These are phyloP conservation scores for Coemansia sp. DNA, from an alignment of 192 early-diverging fungal genomes.

Conservation along the genomic window DNA sequence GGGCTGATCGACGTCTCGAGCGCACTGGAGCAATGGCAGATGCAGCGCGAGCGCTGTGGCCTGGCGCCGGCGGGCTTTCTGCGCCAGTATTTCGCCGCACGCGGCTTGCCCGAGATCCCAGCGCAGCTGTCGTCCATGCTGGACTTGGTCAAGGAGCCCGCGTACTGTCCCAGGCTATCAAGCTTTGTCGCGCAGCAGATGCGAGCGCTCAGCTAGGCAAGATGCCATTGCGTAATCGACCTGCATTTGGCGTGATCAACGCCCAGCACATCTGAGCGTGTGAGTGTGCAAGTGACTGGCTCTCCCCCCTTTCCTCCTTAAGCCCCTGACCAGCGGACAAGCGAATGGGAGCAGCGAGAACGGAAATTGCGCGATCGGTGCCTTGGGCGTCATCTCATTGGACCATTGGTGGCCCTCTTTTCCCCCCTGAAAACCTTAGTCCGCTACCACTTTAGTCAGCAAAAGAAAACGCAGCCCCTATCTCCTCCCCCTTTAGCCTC, in stretches of 20 bases:
- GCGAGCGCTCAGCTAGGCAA: background rate
- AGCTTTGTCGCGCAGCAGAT: conserved; percentile 14
- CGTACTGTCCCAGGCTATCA: conserved; percentile 29
- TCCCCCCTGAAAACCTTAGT: background rate
- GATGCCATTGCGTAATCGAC: too few relatives aligned
- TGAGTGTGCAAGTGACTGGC: background rate
- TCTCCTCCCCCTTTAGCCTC: background rate
- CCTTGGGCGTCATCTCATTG: background rate
- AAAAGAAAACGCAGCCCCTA: background rate
- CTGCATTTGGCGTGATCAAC: too few relatives aligned
- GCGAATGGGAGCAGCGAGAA: too few relatives aligned
- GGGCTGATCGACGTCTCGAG: conserved; percentile 38
- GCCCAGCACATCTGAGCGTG: background rate
- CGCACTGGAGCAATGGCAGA: conserved; percentile 53
- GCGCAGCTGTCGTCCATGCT: conserved; percentile 22
- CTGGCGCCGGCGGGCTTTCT: conserved; percentile 31
- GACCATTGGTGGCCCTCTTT: background rate
- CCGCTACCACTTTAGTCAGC: background rate
- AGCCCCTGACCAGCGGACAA: background rate
- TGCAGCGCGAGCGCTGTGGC: conserved; percentile 44
- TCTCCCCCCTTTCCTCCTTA: background rate
- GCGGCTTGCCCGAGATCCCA: conserved; percentile 35
- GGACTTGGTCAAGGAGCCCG: conserved; percentile 18
- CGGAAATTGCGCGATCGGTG: conserved; percentile 30
- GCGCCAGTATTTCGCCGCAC: conserved; percentile 30